These are phyloP conservation scores for Angomonas ambiguus DNA, from an alignment of 208 protist species.

Conservation along the genomic window DNA sequence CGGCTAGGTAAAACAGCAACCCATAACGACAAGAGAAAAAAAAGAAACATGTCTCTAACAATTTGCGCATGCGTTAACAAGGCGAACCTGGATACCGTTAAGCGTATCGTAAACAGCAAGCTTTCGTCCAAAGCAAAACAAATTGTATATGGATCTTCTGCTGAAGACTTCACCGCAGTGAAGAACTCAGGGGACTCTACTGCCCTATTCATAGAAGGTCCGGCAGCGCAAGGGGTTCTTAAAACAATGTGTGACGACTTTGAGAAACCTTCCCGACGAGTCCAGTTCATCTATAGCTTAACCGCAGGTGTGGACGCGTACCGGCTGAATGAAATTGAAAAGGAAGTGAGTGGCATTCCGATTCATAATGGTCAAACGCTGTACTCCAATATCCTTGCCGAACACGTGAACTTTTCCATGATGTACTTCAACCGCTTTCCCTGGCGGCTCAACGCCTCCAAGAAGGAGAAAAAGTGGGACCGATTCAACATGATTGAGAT, in stretches of 20 bases:
- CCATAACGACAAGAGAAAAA: neutral
- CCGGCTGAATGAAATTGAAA: constrained; percentile 29
- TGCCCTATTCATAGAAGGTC: constrained; percentile 21
- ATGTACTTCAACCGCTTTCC: constrained; percentile 82
- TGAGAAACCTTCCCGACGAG: constrained; percentile 31
- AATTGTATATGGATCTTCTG: constrained; percentile 18
- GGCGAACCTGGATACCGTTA: neutral
- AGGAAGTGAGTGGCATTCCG: constrained; percentile 45
- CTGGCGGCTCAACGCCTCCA: constrained; percentile 50
- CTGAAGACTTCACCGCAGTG: constrained; percentile 24
- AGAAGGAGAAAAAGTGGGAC: constrained; percentile 66
- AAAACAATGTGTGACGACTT: constrained; percentile 66
- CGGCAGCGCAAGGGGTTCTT: constrained; percentile 31
- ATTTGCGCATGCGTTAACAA: neutral
- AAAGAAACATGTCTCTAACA: neutral
- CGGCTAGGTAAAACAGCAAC: too few relatives aligned
- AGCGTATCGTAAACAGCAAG: too few relatives aligned
- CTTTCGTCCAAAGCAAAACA: too few relatives aligned
- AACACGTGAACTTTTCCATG: constrained; percentile 74
- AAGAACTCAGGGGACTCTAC: constrained; percentile 24
- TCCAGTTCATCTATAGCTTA: constrained; percentile 75
- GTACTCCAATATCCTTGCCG: constrained; percentile 65
- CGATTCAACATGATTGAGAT: constrained; percentile 65
- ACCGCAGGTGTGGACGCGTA: constrained; percentile 70
- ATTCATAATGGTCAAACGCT: constrained; percentile 68